phyloP scores from a whole-genome alignment of 257 asterid species.

The Haberlea rhodopensis region DNA sequence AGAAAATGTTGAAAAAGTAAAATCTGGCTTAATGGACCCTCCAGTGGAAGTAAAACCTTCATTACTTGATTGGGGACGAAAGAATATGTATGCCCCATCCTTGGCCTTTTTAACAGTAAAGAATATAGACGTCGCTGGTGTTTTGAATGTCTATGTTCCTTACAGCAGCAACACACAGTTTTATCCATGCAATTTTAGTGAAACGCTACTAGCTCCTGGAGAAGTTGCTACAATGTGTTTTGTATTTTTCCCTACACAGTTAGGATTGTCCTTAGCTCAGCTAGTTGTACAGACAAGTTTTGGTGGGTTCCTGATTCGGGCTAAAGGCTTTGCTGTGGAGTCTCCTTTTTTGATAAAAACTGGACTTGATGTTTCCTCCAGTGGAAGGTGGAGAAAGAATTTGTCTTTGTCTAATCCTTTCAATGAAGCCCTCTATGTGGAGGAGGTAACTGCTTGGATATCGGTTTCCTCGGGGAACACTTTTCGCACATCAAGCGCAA shows the following conservation, averaged over 20 bases:
- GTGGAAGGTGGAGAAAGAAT: slow-evolving; percentile 70
- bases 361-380: slow-evolving; percentile 49
- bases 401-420: slow-evolving; percentile 77
- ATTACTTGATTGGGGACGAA: slow-evolving; percentile 70
- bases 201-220: slow-evolving; percentile 64
- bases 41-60: slow-evolving; percentile 60
- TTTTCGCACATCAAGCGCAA: slow-evolving; percentile 41
- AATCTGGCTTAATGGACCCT: slow-evolving; percentile 37
- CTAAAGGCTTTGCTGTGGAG: slow-evolving; percentile 65
- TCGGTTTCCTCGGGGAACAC: slow-evolving; percentile 56
- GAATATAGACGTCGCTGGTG: slow-evolving; percentile 47
- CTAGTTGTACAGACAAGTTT: slow-evolving; percentile 78
- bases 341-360: slow-evolving; percentile 64
- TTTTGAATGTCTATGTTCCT: slow-evolving; percentile 48
- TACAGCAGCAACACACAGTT: slow-evolving; percentile 76
- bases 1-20: slow-evolving; percentile 27
- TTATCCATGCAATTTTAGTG: slow-evolving; percentile 71
- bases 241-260: slow-evolving; percentile 53
- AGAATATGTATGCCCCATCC: slow-evolving; percentile 54
- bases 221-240: slow-evolving; percentile 61
- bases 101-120: slow-evolving; percentile 49
- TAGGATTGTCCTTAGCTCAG: slow-evolving; percentile 62
- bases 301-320: slow-evolving; percentile 80
- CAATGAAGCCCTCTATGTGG: slow-evolving; percentile 62
- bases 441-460: slow-evolving; percentile 73